A percentile compares a stretch with the other conserved stretches of the same genome.
These are phyloP conservation scores for Neonectria punicea DNA, from an alignment of 2,329 filamentous ascomycete genomes.

Conservation along the genomic window DNA sequence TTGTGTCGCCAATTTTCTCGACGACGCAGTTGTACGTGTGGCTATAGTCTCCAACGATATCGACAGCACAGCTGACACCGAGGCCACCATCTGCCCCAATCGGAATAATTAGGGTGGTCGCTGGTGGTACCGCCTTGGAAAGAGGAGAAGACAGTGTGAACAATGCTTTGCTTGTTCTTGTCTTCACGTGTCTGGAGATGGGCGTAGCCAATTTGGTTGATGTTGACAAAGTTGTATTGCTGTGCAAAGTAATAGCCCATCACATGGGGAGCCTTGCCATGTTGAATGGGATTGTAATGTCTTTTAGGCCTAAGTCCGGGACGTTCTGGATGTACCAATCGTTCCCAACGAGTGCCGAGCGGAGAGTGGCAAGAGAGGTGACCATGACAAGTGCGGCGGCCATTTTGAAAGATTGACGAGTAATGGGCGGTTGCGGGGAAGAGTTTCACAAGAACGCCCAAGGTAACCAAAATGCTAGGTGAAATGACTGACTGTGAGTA, in stretches of 20 bases:
- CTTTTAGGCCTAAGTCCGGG: constrained; percentile 24
- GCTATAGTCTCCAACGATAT: constrained; percentile 29
- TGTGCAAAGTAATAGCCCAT: constrained; percentile 39
- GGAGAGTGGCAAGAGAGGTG: too few relatives aligned
- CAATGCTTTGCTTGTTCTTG: constrained; percentile 17
- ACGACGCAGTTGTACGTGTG: constrained; percentile 35
- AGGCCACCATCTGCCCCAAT: constrained; percentile 42
- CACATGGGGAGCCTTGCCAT: constrained; percentile 29
- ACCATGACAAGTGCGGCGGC: too few relatives aligned
- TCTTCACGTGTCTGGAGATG: constrained; percentile 35
- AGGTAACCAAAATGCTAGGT: too few relatives aligned
- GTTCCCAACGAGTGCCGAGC: constrained; percentile 14
- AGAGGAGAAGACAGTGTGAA: constrained; percentile 38
- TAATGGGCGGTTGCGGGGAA: too few relatives aligned
- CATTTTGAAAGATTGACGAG: too few relatives aligned
- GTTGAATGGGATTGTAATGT: constrained; percentile 38
- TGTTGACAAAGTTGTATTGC: constrained; percentile 31
- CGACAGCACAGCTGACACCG: constrained; percentile 36
- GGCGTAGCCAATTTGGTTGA: constrained; percentile 27
- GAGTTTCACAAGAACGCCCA: too few relatives aligned
- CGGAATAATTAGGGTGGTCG: constrained; percentile 32
- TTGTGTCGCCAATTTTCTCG: constrained; percentile 26
- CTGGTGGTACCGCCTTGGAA: constrained; percentile 32
- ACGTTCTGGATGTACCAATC: not conserved
- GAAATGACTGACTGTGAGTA: too few relatives aligned